These are phyloP conservation scores for Amanita brunnescens DNA, from an alignment of 768 basidiomycete genomes.

Conservation along the genomic window DNA sequence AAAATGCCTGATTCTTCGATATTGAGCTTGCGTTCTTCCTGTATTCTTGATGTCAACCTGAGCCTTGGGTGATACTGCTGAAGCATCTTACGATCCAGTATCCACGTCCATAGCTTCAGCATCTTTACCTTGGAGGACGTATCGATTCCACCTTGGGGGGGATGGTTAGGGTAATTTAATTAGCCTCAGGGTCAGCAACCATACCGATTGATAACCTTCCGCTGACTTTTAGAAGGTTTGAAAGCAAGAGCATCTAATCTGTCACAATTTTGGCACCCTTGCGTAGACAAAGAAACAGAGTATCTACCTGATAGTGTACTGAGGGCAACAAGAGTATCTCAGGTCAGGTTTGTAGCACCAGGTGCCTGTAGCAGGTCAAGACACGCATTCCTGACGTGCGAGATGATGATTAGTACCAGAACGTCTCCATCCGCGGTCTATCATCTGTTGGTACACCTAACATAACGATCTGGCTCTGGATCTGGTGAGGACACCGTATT, in stretches of 20 bases:
- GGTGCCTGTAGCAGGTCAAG: too few species aligned
- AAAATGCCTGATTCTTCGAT: conserved; percentile 25
- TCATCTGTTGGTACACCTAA: conserved; percentile 75
- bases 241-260: conserved; percentile 64
- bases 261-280: conserved; percentile 1
- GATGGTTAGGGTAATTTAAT: background rate
- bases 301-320: conserved; percentile 84
- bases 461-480: background rate
- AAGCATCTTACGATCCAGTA: conserved; percentile 12
- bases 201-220: conserved; percentile 67
- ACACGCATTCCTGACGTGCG: background rate
- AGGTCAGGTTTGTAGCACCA: conserved; percentile 89
- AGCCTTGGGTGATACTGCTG: background rate
- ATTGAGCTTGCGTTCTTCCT: conserved; percentile 14
- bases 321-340: conserved; percentile 78
- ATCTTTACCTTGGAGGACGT: conserved; percentile 39
- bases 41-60: background rate
- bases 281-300: conserved; percentile 7
- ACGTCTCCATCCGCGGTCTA: conserved; percentile 79
- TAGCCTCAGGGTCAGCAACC: conserved; percentile 5
- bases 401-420: conserved; percentile 36
- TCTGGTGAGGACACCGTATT: background rate
- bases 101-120: conserved; percentile 21
- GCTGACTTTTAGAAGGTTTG: conserved; percentile 63
- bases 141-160: conserved; percentile 60